Evolutionary conservation across 257 asterid genomes (phyloP).

Genomic region (Rehmannia glutinosa): DNA sequence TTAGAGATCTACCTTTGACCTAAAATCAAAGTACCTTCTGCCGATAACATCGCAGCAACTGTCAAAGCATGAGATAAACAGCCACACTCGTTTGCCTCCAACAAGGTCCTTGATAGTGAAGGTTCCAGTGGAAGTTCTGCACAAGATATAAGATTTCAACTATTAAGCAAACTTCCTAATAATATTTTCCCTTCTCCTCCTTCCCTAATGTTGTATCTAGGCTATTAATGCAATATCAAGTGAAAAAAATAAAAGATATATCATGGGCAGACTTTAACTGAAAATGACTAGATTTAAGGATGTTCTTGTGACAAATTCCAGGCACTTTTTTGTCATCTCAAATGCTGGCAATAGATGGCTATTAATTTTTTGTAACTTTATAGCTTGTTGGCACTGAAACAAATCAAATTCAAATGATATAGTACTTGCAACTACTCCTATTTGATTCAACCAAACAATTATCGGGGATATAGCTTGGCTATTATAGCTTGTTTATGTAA

Average conservation of each 20-base stretch:
- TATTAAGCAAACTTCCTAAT: constrained; percentile 9
- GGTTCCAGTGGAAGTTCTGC: constrained; percentile 98
- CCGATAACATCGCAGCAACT: constrained; percentile 93
- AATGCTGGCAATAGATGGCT: background rate
- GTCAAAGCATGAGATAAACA: constrained; percentile 86
- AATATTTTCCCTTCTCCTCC: background rate
- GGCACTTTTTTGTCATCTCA: background rate
- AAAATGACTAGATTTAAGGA: constrained; percentile 2
- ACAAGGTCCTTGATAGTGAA: constrained; percentile 86
- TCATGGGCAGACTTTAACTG: background rate
- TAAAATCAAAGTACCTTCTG: constrained; percentile 74
- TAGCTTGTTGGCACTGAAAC: background rate
- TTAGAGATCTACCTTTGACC: constrained; percentile 53
- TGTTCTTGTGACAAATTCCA: background rate
- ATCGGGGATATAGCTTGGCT: too few species aligned
- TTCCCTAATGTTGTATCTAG: constrained; percentile 5
- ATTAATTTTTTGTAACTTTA: background rate
- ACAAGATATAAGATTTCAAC: constrained; percentile 22
- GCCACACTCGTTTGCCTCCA: constrained; percentile 87
- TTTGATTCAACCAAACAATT: background rate
- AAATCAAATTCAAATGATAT: background rate
- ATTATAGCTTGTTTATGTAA: background rate
- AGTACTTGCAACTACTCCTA: background rate
- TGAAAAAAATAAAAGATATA: too few species aligned
- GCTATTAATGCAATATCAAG: background rate